Base-by-base conservation (phyloP, 2,329 filamentous ascomycete species). In the Thielaviopsis musarum region DNA sequence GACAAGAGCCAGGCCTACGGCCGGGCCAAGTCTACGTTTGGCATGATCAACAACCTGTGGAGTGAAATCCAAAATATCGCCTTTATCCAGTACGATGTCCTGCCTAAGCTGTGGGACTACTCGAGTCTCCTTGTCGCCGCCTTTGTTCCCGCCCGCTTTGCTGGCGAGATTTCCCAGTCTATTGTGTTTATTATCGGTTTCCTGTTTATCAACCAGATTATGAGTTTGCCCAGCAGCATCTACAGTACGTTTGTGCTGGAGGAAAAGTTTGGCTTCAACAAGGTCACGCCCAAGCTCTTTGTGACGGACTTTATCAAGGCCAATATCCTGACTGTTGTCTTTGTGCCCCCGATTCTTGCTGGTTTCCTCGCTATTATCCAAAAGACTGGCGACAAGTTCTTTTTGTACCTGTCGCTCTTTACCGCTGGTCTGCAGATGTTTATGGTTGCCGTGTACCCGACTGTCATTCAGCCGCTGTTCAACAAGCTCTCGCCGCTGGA, bases 261-360 rank as follows among this genome's bases (percentile, higher is more conserved):
- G 73, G 91, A 96, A 74, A 87, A 89, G 69, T 98, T 95, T 67
- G 93, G 93, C 56, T 98, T 98, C 81, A 98, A 98, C 74, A 98
- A 98, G 76, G 90, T 95, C 77, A 97, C 93, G 0, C 75, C 89
- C 59, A 84, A 83, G 71, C 78, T 97, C 30, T 98, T 91, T 78
- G 69, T 96, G 58, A 87, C 82, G 66, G 93, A 98, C 70, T 83
- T 95, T 75, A 71, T 97, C 74, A 98, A 98, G 78, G 84, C 85
- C 34, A 90, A 95, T 71, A 78, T 88, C 65, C 80, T 98, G 61
- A 82, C 84, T 57, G 78, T 94, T 65, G 83, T 82, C 54, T 79
- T 98, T 61, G 86, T 88, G 62, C 84, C 89, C 57, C 93, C 94
- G 0, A 85, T 98, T 65, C 86, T 96, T 63, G 87, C 88, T 65